phyloP scores from a whole-genome alignment of 2,329 filamentous ascomycete genomes.

The Alternaria rosae region DNA sequence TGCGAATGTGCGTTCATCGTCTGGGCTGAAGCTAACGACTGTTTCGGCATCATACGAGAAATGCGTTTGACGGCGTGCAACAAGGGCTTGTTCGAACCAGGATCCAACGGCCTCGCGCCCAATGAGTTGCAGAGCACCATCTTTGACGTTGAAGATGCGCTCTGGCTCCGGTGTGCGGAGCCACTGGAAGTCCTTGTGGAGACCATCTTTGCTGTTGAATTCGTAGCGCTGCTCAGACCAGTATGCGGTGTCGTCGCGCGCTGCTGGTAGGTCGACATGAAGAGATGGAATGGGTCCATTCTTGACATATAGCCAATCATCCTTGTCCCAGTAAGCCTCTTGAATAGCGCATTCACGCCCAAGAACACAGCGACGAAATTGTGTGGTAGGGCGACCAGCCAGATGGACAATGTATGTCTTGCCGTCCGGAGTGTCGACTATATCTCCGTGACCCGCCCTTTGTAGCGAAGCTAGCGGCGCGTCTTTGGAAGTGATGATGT shows the following conservation, averaged over 20 bases:
- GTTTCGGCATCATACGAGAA: conserved; percentile 70
- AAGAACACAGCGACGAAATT: conserved; percentile 44
- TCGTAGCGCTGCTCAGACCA: conserved; percentile 56
- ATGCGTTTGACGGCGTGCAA: conserved; percentile 64
- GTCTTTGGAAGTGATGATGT: conserved; percentile 52
- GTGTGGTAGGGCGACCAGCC: conserved; percentile 44
- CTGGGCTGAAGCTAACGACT: conserved; percentile 60
- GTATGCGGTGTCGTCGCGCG: conserved; percentile 40
- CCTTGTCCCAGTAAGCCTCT: conserved; percentile 65
- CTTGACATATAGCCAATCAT: conserved; percentile 70
- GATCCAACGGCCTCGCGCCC: conserved; percentile 60
- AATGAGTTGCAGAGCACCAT: conserved; percentile 60
- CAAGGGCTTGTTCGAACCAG: conserved; percentile 60
- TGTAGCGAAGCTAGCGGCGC: conserved; percentile 44
- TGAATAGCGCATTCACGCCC: conserved; percentile 58
- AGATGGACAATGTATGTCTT: conserved; percentile 47
- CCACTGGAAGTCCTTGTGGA: conserved; percentile 65
- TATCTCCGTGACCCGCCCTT: conserved; percentile 48
- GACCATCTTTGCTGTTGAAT: conserved; percentile 54
- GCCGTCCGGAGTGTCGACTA: conserved; percentile 45
- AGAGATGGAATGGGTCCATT: conserved; percentile 59
- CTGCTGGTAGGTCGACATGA: conserved; percentile 39
- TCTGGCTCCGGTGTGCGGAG: conserved; percentile 62
- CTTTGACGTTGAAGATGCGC: conserved; percentile 58
- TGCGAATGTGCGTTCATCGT: conserved; percentile 67